A percentile compares a stretch with the other conserved stretches of the same genome.
These are phyloP conservation scores for Polyplosphaeria fusca DNA, from an alignment of 495 filamentous ascomycete genomes.

Conservation along the genomic window DNA sequence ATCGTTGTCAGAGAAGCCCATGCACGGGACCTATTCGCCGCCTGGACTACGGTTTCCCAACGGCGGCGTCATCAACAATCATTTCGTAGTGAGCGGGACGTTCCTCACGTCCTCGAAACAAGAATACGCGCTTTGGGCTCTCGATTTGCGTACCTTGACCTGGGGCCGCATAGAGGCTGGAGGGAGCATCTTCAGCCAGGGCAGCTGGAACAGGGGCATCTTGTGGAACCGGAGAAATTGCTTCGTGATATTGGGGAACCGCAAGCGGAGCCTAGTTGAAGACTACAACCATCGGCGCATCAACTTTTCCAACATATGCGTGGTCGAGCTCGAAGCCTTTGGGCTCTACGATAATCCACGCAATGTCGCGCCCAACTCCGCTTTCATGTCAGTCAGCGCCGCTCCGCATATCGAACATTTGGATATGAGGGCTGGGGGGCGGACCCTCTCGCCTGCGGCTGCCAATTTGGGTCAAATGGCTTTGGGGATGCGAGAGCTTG, in stretches of 20 bases:
- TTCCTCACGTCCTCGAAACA: conserved; percentile 97
- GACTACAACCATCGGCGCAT: conserved; percentile 97
- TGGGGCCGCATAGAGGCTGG: conserved; percentile 96
- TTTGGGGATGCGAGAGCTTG: conserved; percentile 72
- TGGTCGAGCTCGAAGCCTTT: conserved; percentile 96
- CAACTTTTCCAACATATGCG: conserved; percentile 93
- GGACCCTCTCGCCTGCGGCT: conserved; percentile 64
- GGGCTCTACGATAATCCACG: conserved; percentile 94
- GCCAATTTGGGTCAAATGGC: conserved; percentile 82
- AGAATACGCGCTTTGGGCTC: conserved; percentile 95
- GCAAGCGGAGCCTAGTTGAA: conserved; percentile 89
- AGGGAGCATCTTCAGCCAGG: conserved; percentile 88
- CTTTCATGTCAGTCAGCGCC: conserved; percentile 75
- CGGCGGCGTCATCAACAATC: conserved; percentile 86
- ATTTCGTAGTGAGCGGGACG: conserved; percentile 95
- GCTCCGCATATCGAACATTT: conserved; percentile 40
- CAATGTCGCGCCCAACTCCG: conserved; percentile 69
- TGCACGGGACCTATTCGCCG: conserved; percentile 81
- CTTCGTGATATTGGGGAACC: conserved; percentile 91
- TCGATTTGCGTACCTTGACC: conserved; percentile 79
- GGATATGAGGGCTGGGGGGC: conserved; percentile 59
- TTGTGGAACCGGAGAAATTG: conserved; percentile 89
- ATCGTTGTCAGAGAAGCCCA: conserved; percentile 77
- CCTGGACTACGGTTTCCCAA: conserved; percentile 94
- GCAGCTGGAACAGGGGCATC: conserved; percentile 94